phyloP scores from a whole-genome alignment of 768 basidiomycete species.

The Trametes coccinea region DNA sequence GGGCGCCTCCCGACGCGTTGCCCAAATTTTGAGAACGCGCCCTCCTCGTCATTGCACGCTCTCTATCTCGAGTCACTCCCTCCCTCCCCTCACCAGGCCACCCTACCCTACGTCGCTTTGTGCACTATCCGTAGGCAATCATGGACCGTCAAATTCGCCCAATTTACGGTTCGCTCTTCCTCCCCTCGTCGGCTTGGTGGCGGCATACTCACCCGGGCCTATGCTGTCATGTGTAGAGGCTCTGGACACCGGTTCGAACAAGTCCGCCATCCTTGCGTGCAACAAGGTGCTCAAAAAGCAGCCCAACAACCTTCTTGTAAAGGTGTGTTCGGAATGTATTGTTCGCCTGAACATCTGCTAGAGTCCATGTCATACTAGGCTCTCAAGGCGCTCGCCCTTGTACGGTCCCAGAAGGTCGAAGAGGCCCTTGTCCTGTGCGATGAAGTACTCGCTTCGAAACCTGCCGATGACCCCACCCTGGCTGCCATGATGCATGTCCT shows the following conservation, averaged over 20 bases:
- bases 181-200: background rate
- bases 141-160: slow-evolving; percentile 85
- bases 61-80: slow-evolving; percentile 1
- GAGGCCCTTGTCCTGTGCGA: slow-evolving; percentile 79
- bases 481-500: slow-evolving; percentile 85
- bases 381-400: slow-evolving; percentile 80
- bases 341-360: background rate
- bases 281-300: slow-evolving; percentile 89
- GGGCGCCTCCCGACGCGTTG: slow-evolving; percentile 20
- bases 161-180: slow-evolving; percentile 65
- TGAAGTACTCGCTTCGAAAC: slow-evolving; percentile 72
- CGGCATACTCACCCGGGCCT: slow-evolving; percentile 9
- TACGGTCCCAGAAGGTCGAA: slow-evolving; percentile 83
- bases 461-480: slow-evolving; percentile 71
- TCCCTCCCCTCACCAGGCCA: background rate
- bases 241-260: slow-evolving; percentile 83
- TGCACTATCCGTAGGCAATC: background rate
- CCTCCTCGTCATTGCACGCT: slow-evolving; percentile 16
- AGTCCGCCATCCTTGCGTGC: slow-evolving; percentile 81
- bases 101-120: background rate
- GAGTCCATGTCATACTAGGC: slow-evolving; percentile 46
- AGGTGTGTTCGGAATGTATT: slow-evolving; percentile 42
- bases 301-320: slow-evolving; percentile 69
- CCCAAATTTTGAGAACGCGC: slow-evolving; percentile 24
- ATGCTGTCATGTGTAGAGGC: slow-evolving; percentile 54